Percentiles rank a stretch among this genome's conserved stretches.
Evolutionary conservation across 257 asterid genomes (phyloP).

Genomic region (Leonotis leonurus): DNA sequence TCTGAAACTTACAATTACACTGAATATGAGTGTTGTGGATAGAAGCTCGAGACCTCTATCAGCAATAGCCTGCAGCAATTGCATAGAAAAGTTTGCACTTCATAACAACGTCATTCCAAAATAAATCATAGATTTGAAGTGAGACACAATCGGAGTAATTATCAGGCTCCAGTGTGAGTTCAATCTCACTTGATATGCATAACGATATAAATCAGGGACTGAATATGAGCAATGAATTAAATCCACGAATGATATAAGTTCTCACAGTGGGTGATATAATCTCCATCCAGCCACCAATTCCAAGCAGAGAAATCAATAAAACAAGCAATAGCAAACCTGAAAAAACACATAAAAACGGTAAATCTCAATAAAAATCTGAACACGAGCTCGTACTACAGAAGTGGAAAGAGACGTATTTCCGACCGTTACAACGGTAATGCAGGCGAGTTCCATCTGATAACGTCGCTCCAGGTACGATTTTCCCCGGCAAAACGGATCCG

Average conservation of each 20-base stretch:
- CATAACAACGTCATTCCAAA: not conserved
- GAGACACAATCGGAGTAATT: not conserved
- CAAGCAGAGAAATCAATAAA: conserved; percentile 53
- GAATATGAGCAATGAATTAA: not conserved
- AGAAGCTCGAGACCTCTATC: conserved; percentile 93
- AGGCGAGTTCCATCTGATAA: conserved; percentile 77
- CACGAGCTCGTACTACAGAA: conserved; percentile 5
- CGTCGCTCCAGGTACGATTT: conserved; percentile 52
- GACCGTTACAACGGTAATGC: conserved; percentile 82
- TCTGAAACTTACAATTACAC: conserved; percentile 54
- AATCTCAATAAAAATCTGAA: not conserved
- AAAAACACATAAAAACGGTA: not conserved
- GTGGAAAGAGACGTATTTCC: not conserved
- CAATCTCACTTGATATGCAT: not conserved
- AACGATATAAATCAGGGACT: not conserved
- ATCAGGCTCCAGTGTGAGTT: not conserved
- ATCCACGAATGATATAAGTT: not conserved
- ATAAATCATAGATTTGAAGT: not conserved
- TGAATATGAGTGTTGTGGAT: conserved; percentile 59
- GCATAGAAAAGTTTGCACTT: not conserved
- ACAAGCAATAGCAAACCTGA: conserved; percentile 56
- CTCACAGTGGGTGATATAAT: conserved; percentile 67
- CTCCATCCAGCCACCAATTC: conserved; percentile 58
- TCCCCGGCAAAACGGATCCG: conserved; percentile 86
- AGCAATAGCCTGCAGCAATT: conserved; percentile 72